Base-by-base conservation (phyloP, 495 filamentous ascomycete species). In the Lasiosphaeriaceae sp. region DNA sequence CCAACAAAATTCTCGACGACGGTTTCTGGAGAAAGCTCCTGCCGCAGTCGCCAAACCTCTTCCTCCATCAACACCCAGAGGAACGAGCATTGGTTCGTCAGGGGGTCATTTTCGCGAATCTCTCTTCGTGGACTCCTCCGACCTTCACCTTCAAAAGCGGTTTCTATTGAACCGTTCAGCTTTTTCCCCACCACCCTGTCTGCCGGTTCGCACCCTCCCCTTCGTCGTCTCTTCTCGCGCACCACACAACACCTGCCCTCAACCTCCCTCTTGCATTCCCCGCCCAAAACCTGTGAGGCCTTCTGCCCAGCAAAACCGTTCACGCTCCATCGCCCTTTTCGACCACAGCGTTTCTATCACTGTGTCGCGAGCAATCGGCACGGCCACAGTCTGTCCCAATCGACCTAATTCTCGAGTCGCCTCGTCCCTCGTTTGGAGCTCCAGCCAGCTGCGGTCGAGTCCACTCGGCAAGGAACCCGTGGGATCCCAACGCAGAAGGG, bases 81-180 rank as follows among this genome's bases (percentile, higher is more conserved):
- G 56, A 51, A 29, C 55, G 29, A 47, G 51, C 56, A 54, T 54
- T 58, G 41, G 52, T 51, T 47, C 35, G 47, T 39, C 26, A 23
- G 51, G 55, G 56, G 26, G 45, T 55, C 50, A 14, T 53, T 47
- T 55, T 54, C 39, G 16, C 37, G 21, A 24, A 9, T 41, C 43
- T 31, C 35, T 43, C 31, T 54, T 52, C 43, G 47, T 46, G 23
- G n/a, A 21, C 35, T 44, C 31, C 16, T 39, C 11, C 34, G 39
- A 23, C 35, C 34, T 50, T 24, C 44, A 20, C 21, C 26, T 44
- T 7, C 31, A 48, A 12, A 14, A 17, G n/a, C 39, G 39, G 39
- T 14, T 47, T 47, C 20, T 47, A 6, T 22, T 23, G 6, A 19
- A 6, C 45, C 6, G 20, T 16, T 19, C 17, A 26, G n/a, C 17